phyloP scores from a whole-genome alignment of 2,329 filamentous ascomycete genomes.

The Cadophora malorum region DNA sequence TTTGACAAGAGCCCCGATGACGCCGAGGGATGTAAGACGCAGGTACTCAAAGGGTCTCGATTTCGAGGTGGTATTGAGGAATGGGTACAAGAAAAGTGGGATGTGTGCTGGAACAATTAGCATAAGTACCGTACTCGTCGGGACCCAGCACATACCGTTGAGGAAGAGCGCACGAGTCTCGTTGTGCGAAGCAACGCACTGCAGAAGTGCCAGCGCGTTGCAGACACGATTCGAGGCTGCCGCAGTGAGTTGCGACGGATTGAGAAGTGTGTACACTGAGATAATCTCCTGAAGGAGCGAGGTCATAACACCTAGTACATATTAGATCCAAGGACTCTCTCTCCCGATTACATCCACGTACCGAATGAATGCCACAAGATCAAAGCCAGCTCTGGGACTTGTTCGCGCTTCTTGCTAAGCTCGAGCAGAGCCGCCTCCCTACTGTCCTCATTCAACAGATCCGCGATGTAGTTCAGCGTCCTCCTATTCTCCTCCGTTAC shows the following conservation, averaged over 20 bases:
- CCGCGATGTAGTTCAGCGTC: constrained; percentile 91
- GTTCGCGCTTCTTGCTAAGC: constrained; percentile 97
- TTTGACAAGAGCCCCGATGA: constrained; percentile 97
- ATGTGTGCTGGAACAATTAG: constrained; percentile 76
- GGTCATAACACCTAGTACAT: constrained; percentile 86
- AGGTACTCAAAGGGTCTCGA: constrained; percentile 97
- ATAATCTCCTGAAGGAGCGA: constrained; percentile 98
- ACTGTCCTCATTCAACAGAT: constrained; percentile 85
- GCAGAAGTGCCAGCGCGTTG: constrained; percentile 92
- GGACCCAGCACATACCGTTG: constrained; percentile 67
- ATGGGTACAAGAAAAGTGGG: constrained; percentile 95
- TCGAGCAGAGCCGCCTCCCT: constrained; percentile 92
- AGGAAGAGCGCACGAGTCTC: constrained; percentile 94
- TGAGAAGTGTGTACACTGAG: constrained; percentile 95
- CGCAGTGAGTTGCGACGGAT: constrained; percentile 94
- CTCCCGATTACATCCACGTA: constrained; percentile 54
- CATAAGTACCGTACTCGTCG: not conserved
- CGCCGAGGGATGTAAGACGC: constrained; percentile 91
- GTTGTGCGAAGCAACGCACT: constrained; percentile 97
- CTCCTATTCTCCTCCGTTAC: constrained; percentile 90
- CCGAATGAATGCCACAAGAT: constrained; percentile 99
- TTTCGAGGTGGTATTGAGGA: constrained; percentile 98
- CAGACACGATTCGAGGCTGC: constrained; percentile 98
- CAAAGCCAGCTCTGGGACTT: constrained; percentile 93
- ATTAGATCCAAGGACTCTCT: constrained; percentile 32